Percentiles rank a stretch among this genome's conserved stretches.
phyloP scores from a whole-genome alignment of 306 rosid genomes.

The Macrotyloma uniflorum region DNA sequence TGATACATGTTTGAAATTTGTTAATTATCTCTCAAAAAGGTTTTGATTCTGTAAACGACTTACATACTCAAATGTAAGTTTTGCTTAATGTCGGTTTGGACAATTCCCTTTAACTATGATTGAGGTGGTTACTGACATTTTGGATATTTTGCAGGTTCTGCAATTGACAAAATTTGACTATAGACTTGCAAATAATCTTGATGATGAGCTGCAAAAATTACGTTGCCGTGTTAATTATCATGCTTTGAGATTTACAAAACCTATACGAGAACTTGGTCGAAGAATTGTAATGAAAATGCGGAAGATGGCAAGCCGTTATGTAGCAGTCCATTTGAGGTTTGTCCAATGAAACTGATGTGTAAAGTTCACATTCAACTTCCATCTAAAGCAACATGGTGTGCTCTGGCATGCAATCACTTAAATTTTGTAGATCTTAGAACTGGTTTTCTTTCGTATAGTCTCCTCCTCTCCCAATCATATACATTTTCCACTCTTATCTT shows the following conservation, averaged over 20 bases:
- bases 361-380: constrained; percentile 31
- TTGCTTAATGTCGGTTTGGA: constrained; percentile 24
- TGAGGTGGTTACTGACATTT: constrained; percentile 28
- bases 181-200: constrained; percentile 89
- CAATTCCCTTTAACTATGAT: constrained; percentile 22
- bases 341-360: constrained; percentile 37
- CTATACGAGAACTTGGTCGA: constrained; percentile 79
- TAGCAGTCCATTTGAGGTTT: constrained; percentile 96
- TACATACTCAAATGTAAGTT: constrained; percentile 7
- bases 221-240: constrained; percentile 98
- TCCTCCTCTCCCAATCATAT: constrained; percentile 3
- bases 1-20: background rate
- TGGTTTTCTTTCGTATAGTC: background rate
- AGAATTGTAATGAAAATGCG: constrained; percentile 76
- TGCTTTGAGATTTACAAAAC: constrained; percentile 87
- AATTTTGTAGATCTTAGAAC: constrained; percentile 2
- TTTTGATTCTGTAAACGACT: constrained; percentile 9
- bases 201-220: constrained; percentile 82
- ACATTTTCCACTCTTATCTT: background rate
- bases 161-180: constrained; percentile 98
- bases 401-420: constrained; percentile 12
- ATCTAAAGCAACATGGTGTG: constrained; percentile 31
- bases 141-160: constrained; percentile 67
- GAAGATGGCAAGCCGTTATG: constrained; percentile 74
- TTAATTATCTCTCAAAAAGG: constrained; percentile 1